phyloP scores from a whole-genome alignment of 176 grass and related monocot species.

The Panicum miliaceum region DNA sequence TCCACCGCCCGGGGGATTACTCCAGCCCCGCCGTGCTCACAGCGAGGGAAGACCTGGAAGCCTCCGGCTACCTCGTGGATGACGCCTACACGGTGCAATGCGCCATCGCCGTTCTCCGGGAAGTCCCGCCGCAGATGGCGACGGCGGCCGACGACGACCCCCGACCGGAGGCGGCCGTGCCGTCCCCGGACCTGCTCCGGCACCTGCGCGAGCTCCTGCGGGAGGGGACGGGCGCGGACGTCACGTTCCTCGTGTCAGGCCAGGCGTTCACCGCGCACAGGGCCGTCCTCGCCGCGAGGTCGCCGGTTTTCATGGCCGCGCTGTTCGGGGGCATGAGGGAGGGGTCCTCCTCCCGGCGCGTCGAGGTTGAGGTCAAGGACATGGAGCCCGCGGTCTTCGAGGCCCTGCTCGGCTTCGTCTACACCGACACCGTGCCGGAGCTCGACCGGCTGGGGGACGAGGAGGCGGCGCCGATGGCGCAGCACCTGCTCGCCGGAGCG shows the following conservation, averaged over 20 bases:
- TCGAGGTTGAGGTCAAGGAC: constrained; percentile 27
- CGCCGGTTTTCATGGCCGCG: constrained; percentile 32
- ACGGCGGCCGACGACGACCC: neutral
- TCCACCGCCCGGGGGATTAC: neutral
- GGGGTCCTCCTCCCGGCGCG: neutral
- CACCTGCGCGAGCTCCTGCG: constrained; percentile 10
- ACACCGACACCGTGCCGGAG: constrained; percentile 37
- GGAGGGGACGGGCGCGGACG: constrained; percentile 12
- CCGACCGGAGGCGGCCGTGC: neutral
- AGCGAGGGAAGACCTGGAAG: neutral
- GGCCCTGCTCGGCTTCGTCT: constrained; percentile 53
- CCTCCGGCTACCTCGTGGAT: neutral
- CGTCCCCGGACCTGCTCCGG: neutral
- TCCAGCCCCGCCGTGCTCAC: neutral
- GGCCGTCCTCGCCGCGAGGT: constrained; percentile 31
- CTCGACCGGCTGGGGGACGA: neutral
- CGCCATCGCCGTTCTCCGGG: neutral
- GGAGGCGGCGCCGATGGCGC: constrained; percentile 1
- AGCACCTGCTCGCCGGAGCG: constrained; percentile 52
- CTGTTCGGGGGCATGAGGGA: constrained; percentile 35
- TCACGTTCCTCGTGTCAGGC: neutral
- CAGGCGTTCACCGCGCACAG: neutral
- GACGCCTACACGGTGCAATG: neutral
- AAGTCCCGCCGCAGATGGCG: neutral
- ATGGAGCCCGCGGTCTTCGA: constrained; percentile 33